Base-by-base conservation (phyloP, 2,329 filamentous ascomycete genomes). In the Cercospora sp. region DNA sequence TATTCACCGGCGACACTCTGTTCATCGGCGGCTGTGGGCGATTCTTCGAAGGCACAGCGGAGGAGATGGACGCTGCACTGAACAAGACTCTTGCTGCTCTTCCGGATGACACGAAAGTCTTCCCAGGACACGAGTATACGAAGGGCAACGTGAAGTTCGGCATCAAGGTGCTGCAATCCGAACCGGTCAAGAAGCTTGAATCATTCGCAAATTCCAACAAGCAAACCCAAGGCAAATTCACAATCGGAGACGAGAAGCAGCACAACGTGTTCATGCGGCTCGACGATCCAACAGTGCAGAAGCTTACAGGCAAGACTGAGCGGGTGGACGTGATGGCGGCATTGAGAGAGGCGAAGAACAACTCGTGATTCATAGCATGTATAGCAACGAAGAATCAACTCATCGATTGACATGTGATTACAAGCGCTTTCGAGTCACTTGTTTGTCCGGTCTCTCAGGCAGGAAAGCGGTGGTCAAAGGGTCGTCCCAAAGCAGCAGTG, bases 201-300 rank as follows among this genome's bases (percentile, higher is more conserved):
- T 84, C 86, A 0, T 97, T 93, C 79, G 91, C 92, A 1, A 88
- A 91, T 65, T 85, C 86, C 69, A 94, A 97, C 80, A 84, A 89
- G 81, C 87, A 97, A 82, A 98, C 95, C 1, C 94, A 97, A 79
- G 95, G 95, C 58, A 92, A 93, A 77, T 98, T 97, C 75, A 99
- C 94, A 0, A 98, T 99, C 80, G 94, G 91, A 0, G 93, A 99
- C 77, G 95, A 99, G 82, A 98, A 98, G 91, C 83, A 91, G 82
- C 93, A 98, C 80, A 99, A 99, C 76, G 92, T 97, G 1, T 99
- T 99, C 77, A 98, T 99, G 95, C 87, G 91, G 73, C 86, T 96
- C 40, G 85, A 90, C 74, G 94, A 97, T 74, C 91, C 93, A 0
- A 87, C 87, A 70, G 90, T 99, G 64, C 92, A 96, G 77, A 91